Evolutionary conservation across 1,139 yeast genomes (phyloP).

Genomic region (Taiozyma sp.): DNA sequence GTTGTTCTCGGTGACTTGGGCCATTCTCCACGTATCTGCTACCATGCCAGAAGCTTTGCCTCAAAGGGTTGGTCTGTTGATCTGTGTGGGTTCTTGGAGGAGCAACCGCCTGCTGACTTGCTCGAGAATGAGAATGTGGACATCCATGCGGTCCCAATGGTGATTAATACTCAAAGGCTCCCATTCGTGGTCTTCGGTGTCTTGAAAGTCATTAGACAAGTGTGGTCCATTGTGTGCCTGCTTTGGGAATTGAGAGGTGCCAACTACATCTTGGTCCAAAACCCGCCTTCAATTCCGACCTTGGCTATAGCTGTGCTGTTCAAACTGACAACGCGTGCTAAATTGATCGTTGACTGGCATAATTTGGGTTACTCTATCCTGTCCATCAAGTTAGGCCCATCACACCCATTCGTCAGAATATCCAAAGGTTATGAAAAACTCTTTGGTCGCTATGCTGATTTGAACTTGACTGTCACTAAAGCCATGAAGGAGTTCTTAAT

Average conservation of each 20-base stretch:
- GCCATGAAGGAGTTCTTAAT: conserved; percentile 63
- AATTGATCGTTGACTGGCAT: conserved; percentile 91
- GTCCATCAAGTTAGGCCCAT: conserved; percentile 50
- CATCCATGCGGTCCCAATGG: conserved; percentile 42
- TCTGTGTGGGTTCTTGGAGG: conserved; percentile 79
- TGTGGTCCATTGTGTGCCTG: conserved; percentile 39
- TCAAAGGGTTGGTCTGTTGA: conserved; percentile 67
- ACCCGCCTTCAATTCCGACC: conserved; percentile 91
- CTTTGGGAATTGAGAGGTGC: conserved; percentile 56
- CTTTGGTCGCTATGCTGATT: conserved; percentile 59
- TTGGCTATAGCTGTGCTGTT: conserved; percentile 58
- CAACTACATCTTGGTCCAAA: conserved; percentile 74
- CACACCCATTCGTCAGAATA: conserved; percentile 55
- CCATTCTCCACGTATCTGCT: conserved; percentile 92
- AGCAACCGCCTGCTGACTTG: conserved; percentile 46
- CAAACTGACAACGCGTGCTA: conserved; percentile 49
- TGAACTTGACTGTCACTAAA: conserved; percentile 78
- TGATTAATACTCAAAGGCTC: conserved; percentile 37
- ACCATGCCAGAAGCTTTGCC: conserved; percentile 84
- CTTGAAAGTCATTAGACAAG: conserved; percentile 56
- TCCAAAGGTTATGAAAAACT: conserved; percentile 53
- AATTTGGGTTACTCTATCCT: conserved; percentile 85
- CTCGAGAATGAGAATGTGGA: conserved; percentile 49
- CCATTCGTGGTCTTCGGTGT: conserved; percentile 60
- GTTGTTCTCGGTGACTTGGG: conserved; percentile 92